These are phyloP conservation scores for Fusarium praegraminearum DNA, from an alignment of 2,329 filamentous ascomycete species.

Conservation along the genomic window DNA sequence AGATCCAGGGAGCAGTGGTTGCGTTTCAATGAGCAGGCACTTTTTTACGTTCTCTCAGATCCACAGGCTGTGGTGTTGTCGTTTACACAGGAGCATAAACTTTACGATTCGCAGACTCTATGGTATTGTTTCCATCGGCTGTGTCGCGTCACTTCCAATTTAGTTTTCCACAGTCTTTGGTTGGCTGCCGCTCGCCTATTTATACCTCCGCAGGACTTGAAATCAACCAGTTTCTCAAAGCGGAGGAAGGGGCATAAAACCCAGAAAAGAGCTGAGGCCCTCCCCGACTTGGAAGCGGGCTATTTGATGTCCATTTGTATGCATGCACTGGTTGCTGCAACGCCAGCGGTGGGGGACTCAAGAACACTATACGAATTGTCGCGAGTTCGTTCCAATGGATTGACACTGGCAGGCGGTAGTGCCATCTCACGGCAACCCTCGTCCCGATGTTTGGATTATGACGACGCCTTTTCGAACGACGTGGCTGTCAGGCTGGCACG, in stretches of 20 bases:
- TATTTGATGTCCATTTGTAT: constrained; percentile 70
- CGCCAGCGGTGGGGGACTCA: constrained; percentile 62
- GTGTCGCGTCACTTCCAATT: constrained; percentile 66
- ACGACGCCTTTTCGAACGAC: constrained; percentile 73
- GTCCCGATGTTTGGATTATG: constrained; percentile 68
- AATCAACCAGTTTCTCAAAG: constrained; percentile 52
- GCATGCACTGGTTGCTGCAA: constrained; percentile 70
- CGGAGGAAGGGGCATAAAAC: constrained; percentile 50
- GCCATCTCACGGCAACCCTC: constrained; percentile 60
- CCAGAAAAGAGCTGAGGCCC: constrained; percentile 50
- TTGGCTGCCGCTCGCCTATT: constrained; percentile 70
- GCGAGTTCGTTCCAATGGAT: constrained; percentile 66
- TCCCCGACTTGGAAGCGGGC: constrained; percentile 64
- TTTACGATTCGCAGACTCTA: constrained; percentile 70
- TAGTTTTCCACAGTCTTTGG: constrained; percentile 75
- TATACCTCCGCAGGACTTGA: constrained; percentile 62
- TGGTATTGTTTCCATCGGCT: constrained; percentile 74
- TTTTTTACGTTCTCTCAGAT: constrained; percentile 73
- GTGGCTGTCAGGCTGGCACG: constrained; percentile 69
- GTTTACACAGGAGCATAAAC: constrained; percentile 65
- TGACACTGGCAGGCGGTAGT: constrained; percentile 62
- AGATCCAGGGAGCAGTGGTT: constrained; percentile 63
- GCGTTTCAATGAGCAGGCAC: constrained; percentile 71
- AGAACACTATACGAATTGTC: constrained; percentile 69
- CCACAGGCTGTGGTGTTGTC: constrained; percentile 67